These are phyloP conservation scores for Penicillium sp. DNA, from an alignment of 2,329 filamentous ascomycete species.

Conservation along the genomic window DNA sequence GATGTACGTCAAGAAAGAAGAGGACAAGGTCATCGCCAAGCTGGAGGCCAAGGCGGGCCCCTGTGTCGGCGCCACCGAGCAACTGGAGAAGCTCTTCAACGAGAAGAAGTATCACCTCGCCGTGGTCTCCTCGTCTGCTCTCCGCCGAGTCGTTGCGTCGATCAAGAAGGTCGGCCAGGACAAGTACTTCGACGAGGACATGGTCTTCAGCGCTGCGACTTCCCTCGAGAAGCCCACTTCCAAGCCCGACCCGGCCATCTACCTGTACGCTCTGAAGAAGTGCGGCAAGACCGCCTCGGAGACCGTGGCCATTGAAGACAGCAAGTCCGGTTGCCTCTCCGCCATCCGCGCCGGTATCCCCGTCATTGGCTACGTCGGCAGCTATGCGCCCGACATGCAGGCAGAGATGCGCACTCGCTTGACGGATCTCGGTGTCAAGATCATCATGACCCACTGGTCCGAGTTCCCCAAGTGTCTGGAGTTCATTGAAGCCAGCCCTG, in stretches of 20 bases:
- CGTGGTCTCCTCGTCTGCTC: constrained; percentile 79
- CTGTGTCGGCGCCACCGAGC: constrained; percentile 67
- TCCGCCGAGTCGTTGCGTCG: constrained; percentile 74
- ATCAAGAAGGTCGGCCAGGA: constrained; percentile 78
- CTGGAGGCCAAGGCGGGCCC: constrained; percentile 67
- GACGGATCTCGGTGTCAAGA: constrained; percentile 61
- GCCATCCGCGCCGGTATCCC: constrained; percentile 76
- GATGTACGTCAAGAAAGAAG: constrained; percentile 72
- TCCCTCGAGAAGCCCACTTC: constrained; percentile 77
- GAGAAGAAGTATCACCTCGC: constrained; percentile 69
- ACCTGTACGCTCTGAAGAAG: constrained; percentile 73
- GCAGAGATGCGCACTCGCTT: constrained; percentile 66
- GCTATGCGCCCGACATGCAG: constrained; percentile 65
- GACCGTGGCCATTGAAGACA: constrained; percentile 83
- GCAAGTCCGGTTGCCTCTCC: constrained; percentile 78
- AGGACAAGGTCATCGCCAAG: constrained; percentile 81
- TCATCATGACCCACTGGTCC: constrained; percentile 58
- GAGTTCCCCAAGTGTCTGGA: constrained; percentile 48
- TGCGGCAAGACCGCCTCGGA: constrained; percentile 71
- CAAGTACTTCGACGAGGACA: constrained; percentile 74
- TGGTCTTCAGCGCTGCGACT: constrained; percentile 80
- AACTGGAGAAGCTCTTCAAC: constrained; percentile 65
- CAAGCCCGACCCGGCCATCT: constrained; percentile 90
- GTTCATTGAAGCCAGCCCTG: constrained; percentile 40
- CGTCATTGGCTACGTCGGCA: constrained; percentile 82